phyloP scores from a whole-genome alignment of 331 rosid species.

The Stylosanthes scabra region DNA sequence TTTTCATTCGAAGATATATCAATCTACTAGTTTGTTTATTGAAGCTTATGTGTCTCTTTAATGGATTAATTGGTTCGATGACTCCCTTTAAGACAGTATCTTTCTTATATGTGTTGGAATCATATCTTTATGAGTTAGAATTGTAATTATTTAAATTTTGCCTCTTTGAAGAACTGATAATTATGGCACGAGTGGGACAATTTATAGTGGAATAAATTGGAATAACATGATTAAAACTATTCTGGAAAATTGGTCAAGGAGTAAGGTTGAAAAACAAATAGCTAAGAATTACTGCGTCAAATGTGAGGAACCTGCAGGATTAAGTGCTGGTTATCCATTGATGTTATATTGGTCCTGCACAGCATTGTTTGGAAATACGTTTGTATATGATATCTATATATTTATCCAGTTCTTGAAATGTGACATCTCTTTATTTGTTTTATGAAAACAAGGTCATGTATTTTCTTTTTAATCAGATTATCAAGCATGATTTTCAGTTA shows the following conservation, averaged over 20 bases:
- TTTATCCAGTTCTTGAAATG: neutral
- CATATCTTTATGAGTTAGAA: neutral
- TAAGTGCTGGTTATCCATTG: neutral
- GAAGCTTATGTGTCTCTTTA: neutral
- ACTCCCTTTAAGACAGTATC: neutral
- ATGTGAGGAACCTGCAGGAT: neutral
- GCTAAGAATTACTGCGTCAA: neutral
- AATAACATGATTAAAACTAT: too few species aligned
- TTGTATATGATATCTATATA: neutral
- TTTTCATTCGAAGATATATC: neutral
- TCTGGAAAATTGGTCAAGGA: too few species aligned
- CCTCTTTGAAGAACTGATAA: neutral
- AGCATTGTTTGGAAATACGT: neutral
- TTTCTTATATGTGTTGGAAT: neutral
- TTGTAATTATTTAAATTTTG: too few species aligned
- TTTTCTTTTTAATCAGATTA: neutral
- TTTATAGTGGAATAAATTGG: too few species aligned
- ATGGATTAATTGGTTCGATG: neutral
- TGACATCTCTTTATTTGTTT: neutral
- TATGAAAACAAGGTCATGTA: neutral
- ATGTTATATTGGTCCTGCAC: neutral
- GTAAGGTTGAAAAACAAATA: too few species aligned
- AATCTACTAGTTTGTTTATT: neutral
- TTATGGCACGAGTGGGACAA: neutral
- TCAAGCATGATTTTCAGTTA: neutral